A percentile compares a stretch with the other conserved stretches of the same genome.
These are phyloP conservation scores for Kwoniella newhampshirensis DNA, from an alignment of 768 basidiomycete genomes.

Conservation along the genomic window DNA sequence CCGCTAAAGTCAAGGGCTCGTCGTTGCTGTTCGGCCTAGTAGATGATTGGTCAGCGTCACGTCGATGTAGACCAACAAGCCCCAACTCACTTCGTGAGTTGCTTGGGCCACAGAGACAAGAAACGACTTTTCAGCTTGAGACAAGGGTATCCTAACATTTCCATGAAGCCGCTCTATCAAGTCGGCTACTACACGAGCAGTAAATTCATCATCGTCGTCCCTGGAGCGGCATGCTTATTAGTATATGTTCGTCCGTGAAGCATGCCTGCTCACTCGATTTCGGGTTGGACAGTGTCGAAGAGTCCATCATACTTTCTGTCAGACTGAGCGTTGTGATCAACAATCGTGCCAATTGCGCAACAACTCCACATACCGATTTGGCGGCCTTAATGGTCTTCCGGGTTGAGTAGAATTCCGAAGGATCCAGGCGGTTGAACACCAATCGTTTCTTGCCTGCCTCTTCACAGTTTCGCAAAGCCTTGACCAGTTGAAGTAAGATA, in stretches of 20 bases:
- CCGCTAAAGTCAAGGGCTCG: slow-evolving; percentile 91
- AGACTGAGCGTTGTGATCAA: slow-evolving; percentile 2
- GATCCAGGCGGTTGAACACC: slow-evolving; percentile 31
- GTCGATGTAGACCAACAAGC: neutral
- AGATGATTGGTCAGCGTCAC: neutral
- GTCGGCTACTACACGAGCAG: slow-evolving; percentile 47
- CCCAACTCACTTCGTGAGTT: slow-evolving; percentile 69
- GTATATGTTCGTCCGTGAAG: neutral
- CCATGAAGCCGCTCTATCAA: slow-evolving; percentile 68
- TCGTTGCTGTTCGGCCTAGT: slow-evolving; percentile 80
- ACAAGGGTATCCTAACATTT: slow-evolving; percentile 67
- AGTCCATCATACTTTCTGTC: slow-evolving; percentile 37
- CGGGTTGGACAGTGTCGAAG: slow-evolving; percentile 27
- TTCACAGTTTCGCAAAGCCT: slow-evolving; percentile 54
- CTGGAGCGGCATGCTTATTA: neutral
- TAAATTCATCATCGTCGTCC: slow-evolving; percentile 33
- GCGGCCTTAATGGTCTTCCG: slow-evolving; percentile 45
- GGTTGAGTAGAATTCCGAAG: slow-evolving; percentile 31
- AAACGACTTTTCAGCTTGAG: slow-evolving; percentile 76
- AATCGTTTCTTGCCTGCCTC: slow-evolving; percentile 38
- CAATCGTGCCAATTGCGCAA: slow-evolving; percentile 2
- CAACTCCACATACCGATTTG: slow-evolving; percentile 51
- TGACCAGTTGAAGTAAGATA: slow-evolving; percentile 69
- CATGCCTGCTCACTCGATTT: slow-evolving; percentile 13
- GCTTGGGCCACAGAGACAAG: slow-evolving; percentile 81